Evolutionary conservation across 768 basidiomycete genomes (phyloP).

Genomic region (Kwoniella dejecticola): DNA sequence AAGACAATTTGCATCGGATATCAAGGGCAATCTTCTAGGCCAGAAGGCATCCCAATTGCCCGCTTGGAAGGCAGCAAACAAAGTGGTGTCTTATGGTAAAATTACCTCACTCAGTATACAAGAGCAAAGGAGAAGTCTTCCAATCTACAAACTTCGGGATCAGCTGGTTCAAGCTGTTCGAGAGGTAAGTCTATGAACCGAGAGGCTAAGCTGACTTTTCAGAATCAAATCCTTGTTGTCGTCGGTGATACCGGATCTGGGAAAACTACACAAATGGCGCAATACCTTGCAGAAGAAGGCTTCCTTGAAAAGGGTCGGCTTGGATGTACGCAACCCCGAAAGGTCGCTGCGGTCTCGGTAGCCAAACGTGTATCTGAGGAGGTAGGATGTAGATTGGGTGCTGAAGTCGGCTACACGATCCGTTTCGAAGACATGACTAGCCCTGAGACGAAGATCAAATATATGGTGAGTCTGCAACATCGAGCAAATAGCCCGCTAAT

Average conservation of each 20-base stretch:
- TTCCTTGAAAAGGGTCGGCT: constrained; percentile 87
- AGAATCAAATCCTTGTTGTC: constrained; percentile 97
- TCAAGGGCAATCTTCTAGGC: constrained; percentile 69
- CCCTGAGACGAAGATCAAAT: constrained; percentile 98
- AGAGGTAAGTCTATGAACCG: constrained; percentile 64
- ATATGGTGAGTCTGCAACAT: constrained; percentile 65
- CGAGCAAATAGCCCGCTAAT: constrained; percentile 13
- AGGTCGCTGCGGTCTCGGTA: constrained; percentile 98
- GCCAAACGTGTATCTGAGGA: constrained; percentile 98
- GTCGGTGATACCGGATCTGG: constrained; percentile 98
- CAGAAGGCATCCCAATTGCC: constrained; percentile 74
- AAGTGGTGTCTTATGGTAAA: constrained; percentile 92
- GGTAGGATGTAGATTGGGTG: constrained; percentile 93
- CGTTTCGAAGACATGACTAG: constrained; percentile 99
- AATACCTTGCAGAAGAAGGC: constrained; percentile 93
- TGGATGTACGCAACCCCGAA: constrained; percentile 97
- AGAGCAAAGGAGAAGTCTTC: constrained; percentile 86
- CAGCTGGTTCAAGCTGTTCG: constrained; percentile 84
- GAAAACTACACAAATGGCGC: constrained; percentile 99
- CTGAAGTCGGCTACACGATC: constrained; percentile 97
- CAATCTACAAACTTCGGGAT: constrained; percentile 92
- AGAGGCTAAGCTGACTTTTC: constrained; percentile 17
- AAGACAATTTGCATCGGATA: constrained; percentile 87
- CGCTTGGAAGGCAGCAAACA: constrained; percentile 88
- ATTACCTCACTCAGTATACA: constrained; percentile 86